Evolutionary conservation across 1,284 basidiomycete species (phyloP).

Genomic region (Malassezia restricta): DNA sequence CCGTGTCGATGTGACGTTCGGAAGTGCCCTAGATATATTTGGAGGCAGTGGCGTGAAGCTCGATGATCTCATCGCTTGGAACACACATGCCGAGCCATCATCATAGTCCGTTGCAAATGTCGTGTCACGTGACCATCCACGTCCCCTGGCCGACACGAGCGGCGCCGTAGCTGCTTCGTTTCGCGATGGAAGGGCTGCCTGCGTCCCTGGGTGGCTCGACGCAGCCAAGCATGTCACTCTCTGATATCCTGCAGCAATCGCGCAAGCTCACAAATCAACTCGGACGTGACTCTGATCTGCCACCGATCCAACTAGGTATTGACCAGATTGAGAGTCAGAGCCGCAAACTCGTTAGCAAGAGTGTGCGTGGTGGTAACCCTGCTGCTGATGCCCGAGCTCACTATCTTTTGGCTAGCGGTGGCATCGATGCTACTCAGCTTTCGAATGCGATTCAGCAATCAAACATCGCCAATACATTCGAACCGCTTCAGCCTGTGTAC

Average conservation of each 20-base stretch:
- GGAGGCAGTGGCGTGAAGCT: constrained; percentile 64
- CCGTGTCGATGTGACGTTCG: constrained; percentile 86
- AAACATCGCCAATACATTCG: constrained; percentile 72
- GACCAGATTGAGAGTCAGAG: constrained; percentile 79
- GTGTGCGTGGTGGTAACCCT: constrained; percentile 51
- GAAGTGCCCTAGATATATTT: constrained; percentile 73
- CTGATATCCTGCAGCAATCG: constrained; percentile 42
- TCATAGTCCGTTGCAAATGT: background rate
- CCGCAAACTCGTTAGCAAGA: constrained; percentile 38
- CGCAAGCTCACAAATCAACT: constrained; percentile 40
- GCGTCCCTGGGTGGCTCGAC: constrained; percentile 1
- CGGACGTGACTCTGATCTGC: constrained; percentile 55
- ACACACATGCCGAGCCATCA: constrained; percentile 9
- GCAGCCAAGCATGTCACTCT: constrained; percentile 19
- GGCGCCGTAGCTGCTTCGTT: background rate
- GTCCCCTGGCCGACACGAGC: too few relatives aligned
- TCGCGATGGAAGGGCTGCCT: background rate
- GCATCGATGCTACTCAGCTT: constrained; percentile 70
- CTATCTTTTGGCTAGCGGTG: constrained; percentile 68
- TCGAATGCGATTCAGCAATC: constrained; percentile 67
- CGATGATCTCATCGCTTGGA: constrained; percentile 55
- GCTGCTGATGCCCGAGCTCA: constrained; percentile 34
- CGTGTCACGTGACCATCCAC: background rate
- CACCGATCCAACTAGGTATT: constrained; percentile 69
- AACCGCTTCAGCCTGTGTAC: constrained; percentile 72